Base-by-base conservation (phyloP, 169 alveolate species). In the Plasmodium vivax region DNA sequence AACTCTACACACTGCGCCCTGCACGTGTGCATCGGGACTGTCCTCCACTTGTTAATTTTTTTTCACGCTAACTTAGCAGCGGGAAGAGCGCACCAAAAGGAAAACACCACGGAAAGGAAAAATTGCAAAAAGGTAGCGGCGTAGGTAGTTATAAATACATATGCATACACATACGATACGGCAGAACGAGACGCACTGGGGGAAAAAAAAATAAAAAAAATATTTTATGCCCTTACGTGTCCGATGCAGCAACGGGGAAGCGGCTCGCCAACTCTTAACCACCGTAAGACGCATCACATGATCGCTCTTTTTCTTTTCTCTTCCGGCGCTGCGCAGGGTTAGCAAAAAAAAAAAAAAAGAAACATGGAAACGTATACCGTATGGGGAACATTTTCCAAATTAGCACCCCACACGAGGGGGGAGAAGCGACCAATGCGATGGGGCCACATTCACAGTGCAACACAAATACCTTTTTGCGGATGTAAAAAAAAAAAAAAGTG, bases 231-330 rank as follows among this genome's bases (percentile, higher is more conserved):
- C 62, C 16, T 19, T 51, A 16, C 3, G 62, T 51, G 7, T 23
- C 27, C 7, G 62, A 14, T 51, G 62, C n/a, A 51, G 16, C 4
- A 16, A 51, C 7, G 62, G 62, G 12, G 8, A 3, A 51, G 3
- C n/a, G 77, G 30, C 38, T 19, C 43, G 14, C 23, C 43, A 68
- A 68, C 38, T 68, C 2, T 0, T 68, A 82, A 82, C 19, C 58
- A 77, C 10, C n/a, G 51, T 77, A 77, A 38, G 77, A 43, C 30
- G 36, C 73, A 12, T 47, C 56, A 72, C 8, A 23, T 16, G 38
- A 84, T 41, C 5, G 87, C 34, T 43, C 94, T 79, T 81, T 79
- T 88, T 34, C 94, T 71, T 58, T 88, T 88, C 71, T 80, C 94
- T 79, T 88, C 90, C 23, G 94, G 94, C 16, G 94, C 94, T 88